These are phyloP conservation scores for Colletotrichum sp. DNA, from an alignment of 2,329 filamentous ascomycete genomes.

Conservation along the genomic window DNA sequence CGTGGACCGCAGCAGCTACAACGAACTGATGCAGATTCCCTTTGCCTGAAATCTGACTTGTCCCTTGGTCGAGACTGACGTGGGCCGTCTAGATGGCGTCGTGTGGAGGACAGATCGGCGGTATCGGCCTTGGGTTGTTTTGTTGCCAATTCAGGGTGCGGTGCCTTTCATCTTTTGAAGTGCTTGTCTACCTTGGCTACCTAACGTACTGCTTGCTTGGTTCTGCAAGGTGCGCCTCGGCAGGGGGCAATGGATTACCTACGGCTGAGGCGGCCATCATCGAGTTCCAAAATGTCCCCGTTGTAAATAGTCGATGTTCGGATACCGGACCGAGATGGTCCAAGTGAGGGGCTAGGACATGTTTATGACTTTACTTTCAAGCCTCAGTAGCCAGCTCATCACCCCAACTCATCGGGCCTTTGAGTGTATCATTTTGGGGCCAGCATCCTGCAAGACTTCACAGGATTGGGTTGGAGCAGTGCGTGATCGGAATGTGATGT, in stretches of 20 bases:
- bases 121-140: not conserved
- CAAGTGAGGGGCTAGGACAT: not conserved
- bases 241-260: not conserved
- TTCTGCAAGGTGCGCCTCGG: not conserved
- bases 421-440: not conserved
- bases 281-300: not conserved
- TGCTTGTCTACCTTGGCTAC: not conserved
- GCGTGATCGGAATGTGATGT: constrained; percentile 2
- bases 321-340: not conserved
- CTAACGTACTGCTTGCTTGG: not conserved
- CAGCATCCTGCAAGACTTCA: not conserved
- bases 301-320: not conserved
- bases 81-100: not conserved
- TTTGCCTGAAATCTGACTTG: not conserved
- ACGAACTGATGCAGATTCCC: not conserved
- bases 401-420: not conserved
- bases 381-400: not conserved
- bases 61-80: not conserved
- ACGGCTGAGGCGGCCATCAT: not conserved
- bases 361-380: not conserved
- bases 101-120: constrained; percentile 1
- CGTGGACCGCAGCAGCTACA: not conserved
- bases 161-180: not conserved
- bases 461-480: not conserved
- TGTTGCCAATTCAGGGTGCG: not conserved